Base-by-base conservation (phyloP, 2,329 filamentous ascomycete genomes). In the Pseudogymnoascus pannorum region DNA sequence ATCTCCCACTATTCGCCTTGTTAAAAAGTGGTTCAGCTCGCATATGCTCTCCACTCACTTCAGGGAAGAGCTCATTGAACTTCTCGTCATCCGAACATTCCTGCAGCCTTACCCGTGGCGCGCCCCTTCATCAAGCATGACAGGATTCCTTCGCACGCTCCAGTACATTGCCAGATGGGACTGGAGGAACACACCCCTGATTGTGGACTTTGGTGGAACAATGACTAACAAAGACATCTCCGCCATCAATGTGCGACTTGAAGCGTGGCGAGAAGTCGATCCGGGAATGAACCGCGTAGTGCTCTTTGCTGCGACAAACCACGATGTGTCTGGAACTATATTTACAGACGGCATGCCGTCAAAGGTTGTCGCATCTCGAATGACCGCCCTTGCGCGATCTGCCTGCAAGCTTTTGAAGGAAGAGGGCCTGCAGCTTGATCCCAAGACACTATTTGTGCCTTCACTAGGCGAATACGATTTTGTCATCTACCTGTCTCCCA, bases 11-110 rank as follows among this genome's bases (percentile, higher is more conserved):
- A 90, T 97, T 64, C 86, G 93, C 16, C 79, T 97, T 2, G 81
- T 89, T 48, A 97, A 97, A 77, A 84, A 86, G 70, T 99, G 94
- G 94, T 94, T 96, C 73, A 82, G 85, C 65, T 81, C 83, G 2
- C 94, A 99, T 72, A 87, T 95, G 66, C 84, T 99, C 7, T 78
- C 83, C 3, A 81, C 81, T 12, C 89, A 97, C 72, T 80, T 97
- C 67, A 80, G 82, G 29, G 86, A 91, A 33, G 91, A 96, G 72
- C 78, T 96, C 51, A 82, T 97, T 63, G 94, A 99, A 75, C 82
- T 99, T 14, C 77, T 97, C 57, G 89, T 87, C 11, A 81, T 89
- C 2, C 86, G 87, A 59, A 84, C 86, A 14, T 99, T 97, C 76
- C 77, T 94, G 7, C 84, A 88, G 57, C 89, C 92, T 0, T 86